Evolutionary conservation across 2,329 filamentous ascomycete species (phyloP).

Genomic region (Verticillium alfalfae): DNA sequence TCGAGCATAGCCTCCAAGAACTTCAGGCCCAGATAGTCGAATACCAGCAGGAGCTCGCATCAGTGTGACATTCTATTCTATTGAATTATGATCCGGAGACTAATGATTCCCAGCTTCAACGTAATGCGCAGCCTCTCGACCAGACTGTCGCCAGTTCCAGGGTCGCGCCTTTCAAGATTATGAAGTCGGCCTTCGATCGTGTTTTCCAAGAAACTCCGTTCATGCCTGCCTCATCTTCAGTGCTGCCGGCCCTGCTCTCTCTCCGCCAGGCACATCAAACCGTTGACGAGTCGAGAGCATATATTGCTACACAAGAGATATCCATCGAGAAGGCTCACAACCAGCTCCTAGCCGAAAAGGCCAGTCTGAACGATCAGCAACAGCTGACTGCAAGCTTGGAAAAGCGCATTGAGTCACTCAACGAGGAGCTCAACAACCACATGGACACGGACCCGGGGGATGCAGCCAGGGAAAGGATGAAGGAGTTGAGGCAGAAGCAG

Average conservation of each 20-base stretch:
- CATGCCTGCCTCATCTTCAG: conserved; percentile 61
- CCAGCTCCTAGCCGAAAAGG: conserved; percentile 44
- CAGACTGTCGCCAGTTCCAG: conserved; percentile 1
- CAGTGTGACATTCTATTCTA: neutral
- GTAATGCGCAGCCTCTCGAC: conserved; percentile 2
- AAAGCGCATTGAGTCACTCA: conserved; percentile 54
- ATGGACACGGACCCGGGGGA: conserved; percentile 56
- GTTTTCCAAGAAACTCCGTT: conserved; percentile 57
- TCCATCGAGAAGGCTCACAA: conserved; percentile 36
- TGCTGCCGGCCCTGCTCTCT: conserved; percentile 66
- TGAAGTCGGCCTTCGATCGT: conserved; percentile 62
- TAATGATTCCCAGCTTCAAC: conserved; percentile 13
- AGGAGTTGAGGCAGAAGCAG: conserved; percentile 54
- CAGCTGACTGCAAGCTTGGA: conserved; percentile 48
- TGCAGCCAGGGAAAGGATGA: conserved; percentile 56
- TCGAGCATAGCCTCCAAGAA: conserved; percentile 63
- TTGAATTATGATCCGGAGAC: neutral
- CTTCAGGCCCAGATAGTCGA: conserved; percentile 55
- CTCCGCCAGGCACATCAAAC: conserved; percentile 61
- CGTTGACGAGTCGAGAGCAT: conserved; percentile 57
- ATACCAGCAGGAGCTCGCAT: conserved; percentile 41
- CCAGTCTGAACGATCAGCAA: conserved; percentile 48
- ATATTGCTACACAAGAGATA: conserved; percentile 41
- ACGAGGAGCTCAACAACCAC: conserved; percentile 49
- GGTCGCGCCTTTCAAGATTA: conserved; percentile 31